phyloP scores from a whole-genome alignment of 306 rosid species.

The Cucurbita pepo region DNA sequence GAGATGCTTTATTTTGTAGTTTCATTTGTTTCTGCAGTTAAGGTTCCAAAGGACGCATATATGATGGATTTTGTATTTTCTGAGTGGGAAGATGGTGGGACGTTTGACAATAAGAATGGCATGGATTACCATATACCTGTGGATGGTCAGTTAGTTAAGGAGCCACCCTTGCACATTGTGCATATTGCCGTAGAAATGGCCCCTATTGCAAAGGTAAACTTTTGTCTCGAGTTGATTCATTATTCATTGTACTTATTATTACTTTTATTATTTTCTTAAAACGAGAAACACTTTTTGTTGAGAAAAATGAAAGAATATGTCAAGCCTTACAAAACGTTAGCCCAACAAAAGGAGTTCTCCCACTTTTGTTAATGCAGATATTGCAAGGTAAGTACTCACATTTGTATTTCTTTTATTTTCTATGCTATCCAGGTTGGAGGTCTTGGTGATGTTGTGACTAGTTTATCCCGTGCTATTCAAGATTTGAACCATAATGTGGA shows the following conservation, averaged over 20 bases:
- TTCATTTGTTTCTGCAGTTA: conserved; percentile 46
- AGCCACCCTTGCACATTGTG: conserved; percentile 83
- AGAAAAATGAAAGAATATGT: background rate
- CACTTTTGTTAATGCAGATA: background rate
- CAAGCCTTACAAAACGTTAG: background rate
- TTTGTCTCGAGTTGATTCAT: background rate
- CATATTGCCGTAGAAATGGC: conserved; percentile 98
- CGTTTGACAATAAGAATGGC: conserved; percentile 69
- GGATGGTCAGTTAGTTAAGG: conserved; percentile 61
- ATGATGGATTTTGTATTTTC: conserved; percentile 97
- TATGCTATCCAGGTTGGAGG: conserved; percentile 68
- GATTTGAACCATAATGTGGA: conserved; percentile 71
- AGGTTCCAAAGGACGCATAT: conserved; percentile 81
- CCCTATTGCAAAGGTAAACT: conserved; percentile 80
- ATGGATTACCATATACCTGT: conserved; percentile 91
- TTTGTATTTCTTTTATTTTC: background rate
- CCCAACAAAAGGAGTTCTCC: background rate
- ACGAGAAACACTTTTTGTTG: background rate
- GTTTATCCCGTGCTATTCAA: conserved; percentile 72
- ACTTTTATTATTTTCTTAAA: background rate
- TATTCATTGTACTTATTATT: background rate
- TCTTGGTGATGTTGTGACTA: conserved; percentile 82
- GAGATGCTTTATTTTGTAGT: background rate
- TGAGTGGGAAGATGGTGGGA: conserved; percentile 71
- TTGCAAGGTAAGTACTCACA: background rate